phyloP scores from a whole-genome alignment of 108 stramenopile species.

The Pseudonitzschia pungens region DNA sequence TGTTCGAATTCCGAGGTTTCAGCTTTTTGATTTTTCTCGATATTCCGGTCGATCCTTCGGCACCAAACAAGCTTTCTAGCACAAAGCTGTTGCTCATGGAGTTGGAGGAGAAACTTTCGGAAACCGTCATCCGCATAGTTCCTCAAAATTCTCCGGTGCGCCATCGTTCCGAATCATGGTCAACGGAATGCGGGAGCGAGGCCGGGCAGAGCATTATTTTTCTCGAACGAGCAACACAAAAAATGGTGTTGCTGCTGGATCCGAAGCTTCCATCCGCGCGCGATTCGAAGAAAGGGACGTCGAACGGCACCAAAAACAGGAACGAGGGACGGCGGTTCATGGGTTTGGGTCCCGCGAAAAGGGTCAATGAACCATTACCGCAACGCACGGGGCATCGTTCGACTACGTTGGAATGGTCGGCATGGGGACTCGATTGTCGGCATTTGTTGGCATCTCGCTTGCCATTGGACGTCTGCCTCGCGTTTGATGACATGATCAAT shows the following conservation, averaged over 20 bases:
- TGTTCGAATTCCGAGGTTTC: slow-evolving; percentile 38
- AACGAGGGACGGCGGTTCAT: slow-evolving; percentile 6
- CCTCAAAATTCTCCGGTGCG: not conserved
- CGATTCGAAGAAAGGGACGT: slow-evolving; percentile 16
- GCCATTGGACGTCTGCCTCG: slow-evolving; percentile 60
- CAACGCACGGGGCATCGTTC: slow-evolving; percentile 15
- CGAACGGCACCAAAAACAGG: not conserved
- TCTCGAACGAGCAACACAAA: slow-evolving; percentile 51
- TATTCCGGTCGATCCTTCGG: not conserved
- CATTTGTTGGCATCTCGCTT: slow-evolving; percentile 63
- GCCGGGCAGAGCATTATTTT: slow-evolving; percentile 59
- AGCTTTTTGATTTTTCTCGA: slow-evolving; percentile 50
- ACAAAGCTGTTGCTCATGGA: not conserved
- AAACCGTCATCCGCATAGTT: not conserved
- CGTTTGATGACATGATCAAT: slow-evolving; percentile 76
- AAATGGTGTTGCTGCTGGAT: slow-evolving; percentile 51
- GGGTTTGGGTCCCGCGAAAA: slow-evolving; percentile 17
- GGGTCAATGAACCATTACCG: not conserved
- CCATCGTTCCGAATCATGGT: not conserved
- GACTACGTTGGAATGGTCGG: slow-evolving; percentile 38
- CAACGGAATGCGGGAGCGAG: not conserved
- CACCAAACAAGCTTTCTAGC: slow-evolving; percentile 5
- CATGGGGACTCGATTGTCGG: slow-evolving; percentile 59
- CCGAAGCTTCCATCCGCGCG: slow-evolving; percentile 32
- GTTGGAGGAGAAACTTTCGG: slow-evolving; percentile 18